These are phyloP conservation scores for Fistulinella cinereoalba DNA, from an alignment of 1,284 basidiomycete species.

Conservation along the genomic window DNA sequence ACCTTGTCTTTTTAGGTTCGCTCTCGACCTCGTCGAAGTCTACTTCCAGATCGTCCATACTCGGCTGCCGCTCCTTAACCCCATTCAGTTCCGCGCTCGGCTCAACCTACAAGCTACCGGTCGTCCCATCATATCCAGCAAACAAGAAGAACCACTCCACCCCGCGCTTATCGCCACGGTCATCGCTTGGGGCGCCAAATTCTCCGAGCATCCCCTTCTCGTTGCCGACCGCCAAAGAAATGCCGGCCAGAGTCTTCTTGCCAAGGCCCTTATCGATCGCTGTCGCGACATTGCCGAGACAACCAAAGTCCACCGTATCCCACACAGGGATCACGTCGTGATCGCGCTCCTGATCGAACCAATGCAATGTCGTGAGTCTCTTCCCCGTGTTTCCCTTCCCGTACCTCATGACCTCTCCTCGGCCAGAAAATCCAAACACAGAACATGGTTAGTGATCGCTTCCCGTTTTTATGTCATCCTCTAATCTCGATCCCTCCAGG, in stretches of 20 bases:
- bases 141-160: slow-evolving; percentile 47
- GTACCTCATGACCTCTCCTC: slow-evolving; percentile 16
- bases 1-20: slow-evolving; percentile 55
- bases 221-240: slow-evolving; percentile 73
- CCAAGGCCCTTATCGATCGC: slow-evolving; percentile 74
- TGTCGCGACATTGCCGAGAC: slow-evolving; percentile 82
- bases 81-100: slow-evolving; percentile 67
- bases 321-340: slow-evolving; percentile 78
- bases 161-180: slow-evolving; percentile 81
- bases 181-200: slow-evolving; percentile 91
- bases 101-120: slow-evolving; percentile 47
- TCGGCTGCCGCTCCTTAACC: slow-evolving; percentile 77
- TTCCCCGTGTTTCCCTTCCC: slow-evolving; percentile 8
- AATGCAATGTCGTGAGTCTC: slow-evolving; percentile 72
- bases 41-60: slow-evolving; percentile 88
- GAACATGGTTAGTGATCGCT: slow-evolving; percentile 48
- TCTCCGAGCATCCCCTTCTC: slow-evolving; percentile 83
- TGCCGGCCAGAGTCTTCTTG: slow-evolving; percentile 70
- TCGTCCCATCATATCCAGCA: slow-evolving; percentile 18
- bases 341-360: slow-evolving; percentile 75
- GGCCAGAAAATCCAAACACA: slow-evolving; percentile 63
- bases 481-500: slow-evolving; percentile 41
- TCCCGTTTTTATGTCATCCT: slow-evolving; percentile 9
- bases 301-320: slow-evolving; percentile 78
- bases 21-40: slow-evolving; percentile 84